Conservation (phyloP, 192 early-diverging fungal species). For the Coemansia reversa region DNA sequence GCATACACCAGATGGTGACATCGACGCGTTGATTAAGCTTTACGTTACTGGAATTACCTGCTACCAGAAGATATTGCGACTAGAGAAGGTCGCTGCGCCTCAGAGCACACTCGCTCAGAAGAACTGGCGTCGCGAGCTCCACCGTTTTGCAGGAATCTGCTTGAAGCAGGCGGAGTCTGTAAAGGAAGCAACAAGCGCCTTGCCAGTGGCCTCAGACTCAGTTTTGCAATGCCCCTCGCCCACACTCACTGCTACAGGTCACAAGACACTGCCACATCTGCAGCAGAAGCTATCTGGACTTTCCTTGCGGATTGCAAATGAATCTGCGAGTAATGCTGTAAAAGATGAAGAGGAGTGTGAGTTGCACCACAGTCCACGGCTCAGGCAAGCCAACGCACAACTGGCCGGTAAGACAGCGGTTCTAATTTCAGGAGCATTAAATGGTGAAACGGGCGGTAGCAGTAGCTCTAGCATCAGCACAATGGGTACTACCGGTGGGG, state of each 20-base stretch:
- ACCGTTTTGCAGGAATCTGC: conserved; percentile 20
- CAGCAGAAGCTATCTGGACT: conserved; percentile 12
- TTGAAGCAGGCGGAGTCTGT: conserved; percentile 31
- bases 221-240: conserved; percentile 4
- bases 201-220: background rate
- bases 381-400: background rate
- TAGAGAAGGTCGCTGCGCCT: conserved; percentile 8
- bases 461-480: conserved; percentile 13
- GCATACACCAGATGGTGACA: conserved; percentile 5
- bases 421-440: background rate
- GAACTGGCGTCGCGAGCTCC: conserved; percentile 37
- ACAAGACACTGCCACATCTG: conserved; percentile 1
- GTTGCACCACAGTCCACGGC: background rate
- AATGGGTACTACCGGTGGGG: background rate
- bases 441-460: background rate
- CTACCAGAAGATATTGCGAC: conserved; percentile 36
- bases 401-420: background rate
- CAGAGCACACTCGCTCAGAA: background rate
- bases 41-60: conserved; percentile 30
- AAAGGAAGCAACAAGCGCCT: conserved; percentile 10
- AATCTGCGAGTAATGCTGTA: too few relatives aligned
- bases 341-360: background rate
- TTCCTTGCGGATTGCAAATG: background rate
- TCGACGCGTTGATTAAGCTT: conserved; percentile 15
- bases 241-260: background rate